Evolutionary conservation across 345 rosid genomes (phyloP), one percentile per base, ranked within the genome.

Genomic region (Triadica sebifera): DNA sequence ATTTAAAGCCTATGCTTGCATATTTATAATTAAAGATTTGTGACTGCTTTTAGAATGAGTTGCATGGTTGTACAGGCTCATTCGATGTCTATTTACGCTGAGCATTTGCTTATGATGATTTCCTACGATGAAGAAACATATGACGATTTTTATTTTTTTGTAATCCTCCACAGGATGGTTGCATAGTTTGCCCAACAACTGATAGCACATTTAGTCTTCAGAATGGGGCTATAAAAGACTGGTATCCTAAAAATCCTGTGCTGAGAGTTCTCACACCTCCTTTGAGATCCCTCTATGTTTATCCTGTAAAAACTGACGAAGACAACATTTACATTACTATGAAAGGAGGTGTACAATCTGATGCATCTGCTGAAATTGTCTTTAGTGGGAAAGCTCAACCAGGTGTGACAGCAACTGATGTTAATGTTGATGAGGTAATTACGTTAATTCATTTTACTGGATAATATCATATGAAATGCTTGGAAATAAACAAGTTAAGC

Each of bases 351-450:
- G 76, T 64, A 45, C 76, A 56, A 25, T 51, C 91, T 0, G 93
- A 87, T 67, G 97, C 92, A 60, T 86, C 97, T 43, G 89, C 97
- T 0, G 97, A 94, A 87, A 92, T 92, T 0, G 93, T 94, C 65
- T 94, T 94, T 66, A 94, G 97, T 62, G 97, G 98, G 62, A 92
- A 80, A 81, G 97, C 97, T 82, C 92, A 87, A 75, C 98, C 98
- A 15, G 98, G 97, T 5, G 67, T 92, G 10, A 94, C 98, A 9
- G 90, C 97, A 70, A 73, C 82, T 8, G 91, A 91, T 82, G 97
- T 92, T 79, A 94, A 94, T 6, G 91, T 94, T 15, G 98, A 94
- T 57, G 94, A 92, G 97, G 98, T 91, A 83, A 74, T 45, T 22
- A 10, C 62, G 16, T 49, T 53, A 17, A 19, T 34, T 65, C 17